A percentile compares a stretch with the other conserved stretches of the same genome.
Conservation (phyloP, 169 alveolate genomes). For the Nephromyces sp. region DNA sequence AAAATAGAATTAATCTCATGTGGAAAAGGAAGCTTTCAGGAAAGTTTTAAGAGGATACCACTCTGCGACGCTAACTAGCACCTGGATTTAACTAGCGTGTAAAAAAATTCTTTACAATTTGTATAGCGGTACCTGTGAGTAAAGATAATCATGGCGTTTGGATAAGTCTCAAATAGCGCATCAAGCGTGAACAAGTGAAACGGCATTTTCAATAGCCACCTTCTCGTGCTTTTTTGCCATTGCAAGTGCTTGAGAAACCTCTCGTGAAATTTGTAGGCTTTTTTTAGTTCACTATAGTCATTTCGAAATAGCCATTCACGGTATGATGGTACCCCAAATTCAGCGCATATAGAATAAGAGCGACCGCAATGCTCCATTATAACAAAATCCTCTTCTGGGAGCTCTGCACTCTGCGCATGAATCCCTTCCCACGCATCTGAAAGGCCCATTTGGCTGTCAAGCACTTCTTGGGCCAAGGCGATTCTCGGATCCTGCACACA, state of each 20-base stretch:
- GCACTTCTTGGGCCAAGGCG: slow-evolving; percentile 31
- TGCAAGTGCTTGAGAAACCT: slow-evolving; percentile 43
- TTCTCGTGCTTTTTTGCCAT: slow-evolving; percentile 32
- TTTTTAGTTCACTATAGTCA: slow-evolving; percentile 27
- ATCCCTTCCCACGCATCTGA: slow-evolving; percentile 39
- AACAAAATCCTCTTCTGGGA: slow-evolving; percentile 40
- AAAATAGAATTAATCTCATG: too few species aligned
- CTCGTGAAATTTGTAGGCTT: slow-evolving; percentile 33
- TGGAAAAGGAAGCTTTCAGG: too few species aligned
- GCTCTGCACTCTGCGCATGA: slow-evolving; percentile 38
- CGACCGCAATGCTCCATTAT: slow-evolving; percentile 42
- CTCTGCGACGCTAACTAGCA: too few species aligned
- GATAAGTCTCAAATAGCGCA: slow-evolving; percentile 36
- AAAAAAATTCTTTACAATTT: background rate
- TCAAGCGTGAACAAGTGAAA: slow-evolving; percentile 39
- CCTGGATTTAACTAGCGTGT: background rate
- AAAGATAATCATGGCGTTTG: slow-evolving; percentile 35
- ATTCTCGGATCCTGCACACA: slow-evolving; percentile 40
- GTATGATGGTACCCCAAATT: slow-evolving; percentile 25
- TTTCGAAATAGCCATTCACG: slow-evolving; percentile 29
- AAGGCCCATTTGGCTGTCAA: slow-evolving; percentile 30
- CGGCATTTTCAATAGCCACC: slow-evolving; percentile 44
- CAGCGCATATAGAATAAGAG: slow-evolving; percentile 32
- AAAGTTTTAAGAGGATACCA: background rate
- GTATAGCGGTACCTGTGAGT: slow-evolving; percentile 27